These are phyloP conservation scores for Metarhizium brunneum DNA, from an alignment of 2,329 filamentous ascomycete genomes.

Conservation along the genomic window DNA sequence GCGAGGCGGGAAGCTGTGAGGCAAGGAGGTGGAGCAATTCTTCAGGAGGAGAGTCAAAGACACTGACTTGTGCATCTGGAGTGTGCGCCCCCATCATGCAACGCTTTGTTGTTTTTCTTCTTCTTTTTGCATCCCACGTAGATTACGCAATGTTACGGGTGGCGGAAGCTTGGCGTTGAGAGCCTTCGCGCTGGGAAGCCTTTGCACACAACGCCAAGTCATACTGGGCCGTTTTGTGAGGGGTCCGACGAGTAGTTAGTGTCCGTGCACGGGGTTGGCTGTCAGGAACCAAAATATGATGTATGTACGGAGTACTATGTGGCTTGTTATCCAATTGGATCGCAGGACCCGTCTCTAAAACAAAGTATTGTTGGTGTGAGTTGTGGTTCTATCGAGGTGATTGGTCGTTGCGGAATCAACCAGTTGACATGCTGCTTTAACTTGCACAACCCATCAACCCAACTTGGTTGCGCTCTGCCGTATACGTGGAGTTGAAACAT, in stretches of 20 bases:
- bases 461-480: too few species aligned
- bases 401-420: too few species aligned
- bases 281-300: neutral
- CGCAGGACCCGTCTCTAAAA: too few species aligned
- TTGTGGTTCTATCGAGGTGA: too few species aligned
- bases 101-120: neutral
- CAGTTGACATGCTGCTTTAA: too few species aligned
- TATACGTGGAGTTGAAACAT: too few species aligned
- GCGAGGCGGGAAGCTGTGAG: constrained; percentile 26
- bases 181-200: too few species aligned
- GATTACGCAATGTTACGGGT: neutral
- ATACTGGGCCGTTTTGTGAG: neutral
- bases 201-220: neutral
- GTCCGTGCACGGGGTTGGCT: neutral
- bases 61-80: neutral
- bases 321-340: too few species aligned
- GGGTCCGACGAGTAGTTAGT: neutral
- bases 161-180: too few species aligned
- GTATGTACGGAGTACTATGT: too few species aligned
- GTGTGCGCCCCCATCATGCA: neutral
- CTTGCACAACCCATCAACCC: too few species aligned
- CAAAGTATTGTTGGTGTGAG: too few species aligned
- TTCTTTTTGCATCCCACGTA: neutral
- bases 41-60: constrained; percentile 21
- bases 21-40: constrained; percentile 38